These are phyloP conservation scores for Litchi chinensis DNA, from an alignment of 345 rosid species.

Conservation along the genomic window DNA sequence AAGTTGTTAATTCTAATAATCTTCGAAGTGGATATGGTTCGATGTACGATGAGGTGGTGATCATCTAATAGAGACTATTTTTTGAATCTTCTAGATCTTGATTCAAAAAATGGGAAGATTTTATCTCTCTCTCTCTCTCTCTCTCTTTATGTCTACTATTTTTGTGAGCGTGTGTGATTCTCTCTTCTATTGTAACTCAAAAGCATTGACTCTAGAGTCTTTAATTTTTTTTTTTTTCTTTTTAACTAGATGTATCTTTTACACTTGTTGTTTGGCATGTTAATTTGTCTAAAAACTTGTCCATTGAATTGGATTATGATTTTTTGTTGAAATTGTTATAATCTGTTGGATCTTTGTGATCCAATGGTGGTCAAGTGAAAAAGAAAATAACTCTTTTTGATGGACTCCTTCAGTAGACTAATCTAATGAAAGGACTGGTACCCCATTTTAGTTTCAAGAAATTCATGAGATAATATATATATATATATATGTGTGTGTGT, in stretches of 20 bases:
- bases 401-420: too few relatives aligned
- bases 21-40: too few relatives aligned
- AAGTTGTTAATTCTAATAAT: too few relatives aligned
- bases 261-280: not conserved
- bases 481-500: too few relatives aligned
- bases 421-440: too few relatives aligned
- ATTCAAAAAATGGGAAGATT: not conserved
- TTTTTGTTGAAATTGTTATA: not conserved
- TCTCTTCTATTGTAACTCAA: not conserved
- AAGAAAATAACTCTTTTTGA: not conserved
- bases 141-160: not conserved
- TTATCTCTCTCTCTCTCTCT: not conserved
- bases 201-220: conserved; percentile 30
- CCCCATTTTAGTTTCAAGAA: not conserved
- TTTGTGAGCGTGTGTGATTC: not conserved
- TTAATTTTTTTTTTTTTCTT: not conserved
- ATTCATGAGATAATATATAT: not conserved
- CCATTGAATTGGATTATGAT: not conserved
- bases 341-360: not conserved
- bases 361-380: not conserved
- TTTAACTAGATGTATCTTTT: not conserved
- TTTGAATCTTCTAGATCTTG: conserved; percentile 16
- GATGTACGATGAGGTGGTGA: too few relatives aligned
- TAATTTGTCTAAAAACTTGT: conserved; percentile 6
- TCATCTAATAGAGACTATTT: not conserved